phyloP scores from a whole-genome alignment of 352 stramenopile species.

The Saprolegnia diclina region DNA sequence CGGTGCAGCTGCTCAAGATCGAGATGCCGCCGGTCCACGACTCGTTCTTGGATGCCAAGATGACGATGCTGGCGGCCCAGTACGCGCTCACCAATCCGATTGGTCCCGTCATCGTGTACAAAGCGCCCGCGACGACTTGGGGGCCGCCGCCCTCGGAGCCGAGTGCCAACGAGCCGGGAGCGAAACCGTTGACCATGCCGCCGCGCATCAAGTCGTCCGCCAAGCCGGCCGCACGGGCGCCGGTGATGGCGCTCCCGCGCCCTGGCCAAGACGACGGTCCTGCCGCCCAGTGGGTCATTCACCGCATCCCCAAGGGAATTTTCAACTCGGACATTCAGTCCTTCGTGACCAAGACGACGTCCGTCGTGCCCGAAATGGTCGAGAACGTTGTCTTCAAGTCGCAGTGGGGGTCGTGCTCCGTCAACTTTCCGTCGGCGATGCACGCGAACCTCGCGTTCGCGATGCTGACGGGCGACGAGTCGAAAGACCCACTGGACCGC shows the following conservation, averaged over 20 bases:
- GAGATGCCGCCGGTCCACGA: conserved; percentile 83
- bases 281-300: no score
- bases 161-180: not conserved
- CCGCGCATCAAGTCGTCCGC: not conserved
- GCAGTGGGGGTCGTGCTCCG: conserved; percentile 52
- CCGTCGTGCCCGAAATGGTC: conserved; percentile 57
- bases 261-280: not conserved
- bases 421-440: conserved; percentile 58
- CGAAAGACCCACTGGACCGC: conserved; percentile 57
- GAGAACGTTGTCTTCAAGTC: conserved; percentile 44
- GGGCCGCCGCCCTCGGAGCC: not conserved
- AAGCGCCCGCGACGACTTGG: not conserved
- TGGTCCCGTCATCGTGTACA: conserved; percentile 62
- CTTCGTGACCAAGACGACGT: conserved; percentile 55
- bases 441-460: conserved; percentile 69
- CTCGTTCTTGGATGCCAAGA: conserved; percentile 80
- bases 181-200: not conserved
- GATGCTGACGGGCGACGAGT: conserved; percentile 31
- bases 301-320: conserved; percentile 66
- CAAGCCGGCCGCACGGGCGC: not conserved
- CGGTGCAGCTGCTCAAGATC: conserved; percentile 73
- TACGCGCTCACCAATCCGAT: conserved; percentile 51
- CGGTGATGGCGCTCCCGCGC: not conserved
- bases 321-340: conserved; percentile 59
- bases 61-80: conserved; percentile 80